A percentile compares a stretch with the other conserved stretches of the same genome.
These are phyloP conservation scores for Kwoniella newhampshirensis DNA, from an alignment of 768 basidiomycete species.

Conservation along the genomic window DNA sequence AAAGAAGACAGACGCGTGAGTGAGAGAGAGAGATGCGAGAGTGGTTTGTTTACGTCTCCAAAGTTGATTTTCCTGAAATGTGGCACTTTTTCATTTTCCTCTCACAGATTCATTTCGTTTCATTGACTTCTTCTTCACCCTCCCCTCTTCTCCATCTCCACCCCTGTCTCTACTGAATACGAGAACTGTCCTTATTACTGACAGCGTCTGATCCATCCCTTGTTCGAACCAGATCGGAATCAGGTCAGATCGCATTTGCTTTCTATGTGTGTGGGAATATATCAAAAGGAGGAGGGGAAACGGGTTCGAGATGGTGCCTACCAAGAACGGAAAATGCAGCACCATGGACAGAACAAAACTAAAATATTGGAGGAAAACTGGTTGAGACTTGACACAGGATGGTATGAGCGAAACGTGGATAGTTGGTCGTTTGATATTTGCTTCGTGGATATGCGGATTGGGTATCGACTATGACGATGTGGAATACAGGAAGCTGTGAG, in stretches of 20 bases:
- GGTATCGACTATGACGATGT: constrained; percentile 41
- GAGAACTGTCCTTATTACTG: constrained; percentile 1
- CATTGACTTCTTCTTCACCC: background rate
- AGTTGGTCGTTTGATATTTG: background rate
- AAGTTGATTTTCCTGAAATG: background rate
- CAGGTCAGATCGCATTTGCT: no score
- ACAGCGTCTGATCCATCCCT: background rate
- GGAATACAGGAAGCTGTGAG: constrained; percentile 51
- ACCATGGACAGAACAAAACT: no score
- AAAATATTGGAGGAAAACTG: background rate
- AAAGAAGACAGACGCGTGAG: constrained; percentile 8
- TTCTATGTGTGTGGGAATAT: background rate
- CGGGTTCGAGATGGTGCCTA: background rate
- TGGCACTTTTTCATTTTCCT: no score
- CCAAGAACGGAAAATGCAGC: background rate
- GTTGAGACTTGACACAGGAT: background rate
- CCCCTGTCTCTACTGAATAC: background rate
- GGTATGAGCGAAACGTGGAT: background rate
- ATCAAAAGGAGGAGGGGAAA: constrained; percentile 1
- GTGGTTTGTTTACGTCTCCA: background rate
- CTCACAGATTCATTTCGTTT: background rate
- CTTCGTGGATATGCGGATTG: no score
- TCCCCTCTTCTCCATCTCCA: background rate
- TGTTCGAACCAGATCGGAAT: no score
- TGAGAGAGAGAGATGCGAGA: no score